Percentiles rank a stretch among this genome's conserved stretches.
Conservation (phyloP, 345 rosid genomes). For the Hevea brasiliensis region DNA sequence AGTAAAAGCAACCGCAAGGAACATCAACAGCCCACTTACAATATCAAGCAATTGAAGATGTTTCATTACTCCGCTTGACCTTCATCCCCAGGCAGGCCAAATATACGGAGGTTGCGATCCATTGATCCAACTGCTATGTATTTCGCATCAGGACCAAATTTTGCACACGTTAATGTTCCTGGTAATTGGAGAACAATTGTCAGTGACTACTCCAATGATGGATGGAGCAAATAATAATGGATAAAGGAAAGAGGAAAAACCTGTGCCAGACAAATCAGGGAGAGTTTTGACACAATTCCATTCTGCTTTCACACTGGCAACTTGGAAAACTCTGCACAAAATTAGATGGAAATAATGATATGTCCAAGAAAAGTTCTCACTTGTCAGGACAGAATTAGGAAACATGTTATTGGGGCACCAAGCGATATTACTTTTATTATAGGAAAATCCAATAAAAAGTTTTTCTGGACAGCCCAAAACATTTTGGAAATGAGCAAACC, state of each 20-base stretch:
- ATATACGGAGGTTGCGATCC: slow-evolving; percentile 86
- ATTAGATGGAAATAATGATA: too few relatives aligned
- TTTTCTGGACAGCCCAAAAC: not conserved
- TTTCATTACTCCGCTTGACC: slow-evolving; percentile 43
- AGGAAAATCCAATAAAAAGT: not conserved
- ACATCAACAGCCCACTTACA: not conserved
- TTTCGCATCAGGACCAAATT: slow-evolving; percentile 81
- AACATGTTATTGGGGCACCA: too few relatives aligned
- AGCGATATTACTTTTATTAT: not conserved
- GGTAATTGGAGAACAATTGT: slow-evolving; percentile 15
- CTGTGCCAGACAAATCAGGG: slow-evolving; percentile 98
- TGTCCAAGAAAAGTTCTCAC: too few relatives aligned
- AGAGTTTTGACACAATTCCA: slow-evolving; percentile 87
- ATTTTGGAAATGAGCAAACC: not conserved
- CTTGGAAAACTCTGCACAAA: slow-evolving; percentile 68
- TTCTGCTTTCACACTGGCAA: slow-evolving; percentile 85
- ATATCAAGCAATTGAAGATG: not conserved
- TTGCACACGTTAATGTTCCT: slow-evolving; percentile 71
- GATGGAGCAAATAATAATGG: not conserved
- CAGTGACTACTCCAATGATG: not conserved
- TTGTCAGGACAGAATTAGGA: too few relatives aligned
- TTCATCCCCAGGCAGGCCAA: slow-evolving; percentile 65
- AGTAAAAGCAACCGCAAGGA: not conserved
- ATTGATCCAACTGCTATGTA: slow-evolving; percentile 85
- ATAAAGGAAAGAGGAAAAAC: slow-evolving; percentile 24